Conservation (phyloP, 768 basidiomycete species). For the Rhodotorula diobovata region DNA sequence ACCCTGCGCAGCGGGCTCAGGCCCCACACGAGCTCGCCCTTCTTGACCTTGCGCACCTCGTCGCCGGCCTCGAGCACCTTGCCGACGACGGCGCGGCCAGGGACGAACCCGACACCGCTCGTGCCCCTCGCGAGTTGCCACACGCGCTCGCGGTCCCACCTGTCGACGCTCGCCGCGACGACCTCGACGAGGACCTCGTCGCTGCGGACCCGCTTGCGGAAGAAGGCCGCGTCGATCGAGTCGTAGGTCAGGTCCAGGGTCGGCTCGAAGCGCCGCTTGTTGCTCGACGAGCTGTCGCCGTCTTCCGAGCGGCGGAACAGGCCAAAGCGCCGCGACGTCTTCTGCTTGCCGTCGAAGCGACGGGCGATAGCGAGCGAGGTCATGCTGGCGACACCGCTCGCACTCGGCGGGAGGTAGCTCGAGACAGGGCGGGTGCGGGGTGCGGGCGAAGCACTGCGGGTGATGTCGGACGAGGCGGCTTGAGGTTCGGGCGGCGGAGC, state of each 20-base stretch:
- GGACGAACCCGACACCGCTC: constrained; percentile 40
- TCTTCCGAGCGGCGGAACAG: constrained; percentile 22
- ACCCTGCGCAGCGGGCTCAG: constrained; percentile 38
- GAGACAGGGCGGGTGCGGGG: background rate
- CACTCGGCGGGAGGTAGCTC: background rate
- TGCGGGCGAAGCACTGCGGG: background rate
- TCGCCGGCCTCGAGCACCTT: constrained; percentile 42
- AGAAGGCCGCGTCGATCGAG: constrained; percentile 7
- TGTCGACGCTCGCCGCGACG: constrained; percentile 42
- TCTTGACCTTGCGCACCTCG: constrained; percentile 23
- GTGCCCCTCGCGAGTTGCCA: constrained; percentile 33
- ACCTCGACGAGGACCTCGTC: constrained; percentile 43
- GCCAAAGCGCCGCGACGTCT: constrained; percentile 26
- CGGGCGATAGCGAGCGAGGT: constrained; percentile 25
- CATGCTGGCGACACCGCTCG: background rate
- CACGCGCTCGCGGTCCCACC: constrained; percentile 37
- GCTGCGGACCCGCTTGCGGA: constrained; percentile 23
- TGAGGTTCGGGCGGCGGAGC: background rate
- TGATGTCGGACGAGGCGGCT: background rate
- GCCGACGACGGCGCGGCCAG: constrained; percentile 42
- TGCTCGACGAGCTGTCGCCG: background rate
- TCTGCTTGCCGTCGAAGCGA: constrained; percentile 19
- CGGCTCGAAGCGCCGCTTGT: constrained; percentile 11
- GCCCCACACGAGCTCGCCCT: constrained; percentile 43
- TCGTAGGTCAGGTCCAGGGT: constrained; percentile 23